phyloP scores from a whole-genome alignment of 352 stramenopile species.

The Phytophthora sp. region DNA sequence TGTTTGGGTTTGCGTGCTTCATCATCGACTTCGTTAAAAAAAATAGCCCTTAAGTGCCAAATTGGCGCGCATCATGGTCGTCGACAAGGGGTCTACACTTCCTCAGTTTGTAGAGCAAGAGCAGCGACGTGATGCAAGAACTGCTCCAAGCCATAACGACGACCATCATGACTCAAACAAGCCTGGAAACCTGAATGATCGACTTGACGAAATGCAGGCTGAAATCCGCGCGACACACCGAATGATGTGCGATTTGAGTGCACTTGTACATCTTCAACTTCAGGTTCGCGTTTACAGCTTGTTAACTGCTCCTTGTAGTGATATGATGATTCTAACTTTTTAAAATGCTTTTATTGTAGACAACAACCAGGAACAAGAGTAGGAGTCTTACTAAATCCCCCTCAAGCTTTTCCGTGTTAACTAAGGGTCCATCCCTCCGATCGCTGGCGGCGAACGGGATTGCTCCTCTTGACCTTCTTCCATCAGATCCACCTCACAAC shows the following conservation, averaged over 20 bases:
- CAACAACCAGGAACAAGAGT: neutral
- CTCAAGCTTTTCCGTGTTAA: conserved; percentile 18
- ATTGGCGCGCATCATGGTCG: neutral
- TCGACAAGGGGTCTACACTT: neutral
- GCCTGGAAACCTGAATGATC: conserved; percentile 5
- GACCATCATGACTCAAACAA: neutral
- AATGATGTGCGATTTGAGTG: conserved; percentile 30
- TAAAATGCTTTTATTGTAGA: neutral
- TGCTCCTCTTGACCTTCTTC: conserved; percentile 8
- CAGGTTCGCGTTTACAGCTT: conserved; percentile 13
- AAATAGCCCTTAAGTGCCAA: no score
- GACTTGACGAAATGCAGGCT: conserved; percentile 29
- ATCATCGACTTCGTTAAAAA: neutral
- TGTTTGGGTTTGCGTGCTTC: no score
- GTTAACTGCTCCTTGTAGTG: no score
- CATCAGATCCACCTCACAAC: conserved; percentile 12
- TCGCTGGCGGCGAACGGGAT: conserved; percentile 5
- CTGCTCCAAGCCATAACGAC: conserved; percentile 5
- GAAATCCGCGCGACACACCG: conserved; percentile 24
- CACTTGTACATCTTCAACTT: conserved; percentile 22
- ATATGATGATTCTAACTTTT: no score
- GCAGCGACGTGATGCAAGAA: neutral
- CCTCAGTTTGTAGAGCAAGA: neutral
- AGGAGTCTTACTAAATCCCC: conserved; percentile 2
- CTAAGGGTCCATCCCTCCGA: neutral